Conservation (phyloP, 2,329 filamentous ascomycete genomes). For the Cercospora canescens region DNA sequence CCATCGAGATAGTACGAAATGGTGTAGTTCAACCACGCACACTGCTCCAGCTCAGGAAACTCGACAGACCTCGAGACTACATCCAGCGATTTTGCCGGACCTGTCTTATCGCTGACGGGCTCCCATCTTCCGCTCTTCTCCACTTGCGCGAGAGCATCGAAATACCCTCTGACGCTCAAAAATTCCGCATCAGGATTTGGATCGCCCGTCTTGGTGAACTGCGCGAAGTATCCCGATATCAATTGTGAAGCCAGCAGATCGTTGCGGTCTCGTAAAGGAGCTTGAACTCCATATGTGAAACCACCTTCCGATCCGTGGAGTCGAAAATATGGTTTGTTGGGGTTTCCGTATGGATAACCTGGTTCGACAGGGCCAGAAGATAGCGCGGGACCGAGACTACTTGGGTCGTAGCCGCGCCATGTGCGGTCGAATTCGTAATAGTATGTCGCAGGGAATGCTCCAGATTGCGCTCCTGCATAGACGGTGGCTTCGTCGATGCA, state of each 20-base stretch:
- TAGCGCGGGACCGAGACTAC: slow-evolving; percentile 49
- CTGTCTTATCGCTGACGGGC: slow-evolving; percentile 41
- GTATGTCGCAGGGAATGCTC: slow-evolving; percentile 52
- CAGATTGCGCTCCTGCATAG: slow-evolving; percentile 49
- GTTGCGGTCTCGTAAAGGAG: slow-evolving; percentile 50
- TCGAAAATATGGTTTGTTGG: slow-evolving; percentile 54
- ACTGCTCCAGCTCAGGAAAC: slow-evolving; percentile 56
- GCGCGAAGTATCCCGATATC: slow-evolving; percentile 50
- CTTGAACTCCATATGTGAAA: slow-evolving; percentile 33
- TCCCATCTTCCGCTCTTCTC: slow-evolving; percentile 39
- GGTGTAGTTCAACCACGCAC: slow-evolving; percentile 48
- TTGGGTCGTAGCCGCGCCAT: slow-evolving; percentile 55
- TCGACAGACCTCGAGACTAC: slow-evolving; percentile 45
- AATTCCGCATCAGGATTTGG: slow-evolving; percentile 53
- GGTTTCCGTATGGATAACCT: slow-evolving; percentile 47
- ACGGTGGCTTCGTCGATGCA: slow-evolving; percentile 62
- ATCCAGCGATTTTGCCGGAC: slow-evolving; percentile 46
- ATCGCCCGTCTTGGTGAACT: slow-evolving; percentile 52
- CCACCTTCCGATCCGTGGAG: slow-evolving; percentile 57
- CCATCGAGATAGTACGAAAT: slow-evolving; percentile 45
- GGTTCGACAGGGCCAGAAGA: slow-evolving; percentile 38
- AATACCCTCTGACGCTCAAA: slow-evolving; percentile 50
- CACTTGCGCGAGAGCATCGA: slow-evolving; percentile 30
- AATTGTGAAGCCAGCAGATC: slow-evolving; percentile 52
- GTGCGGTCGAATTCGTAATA: slow-evolving; percentile 63